These are phyloP conservation scores for Cicer pinnatifidum DNA, from an alignment of 306 rosid genomes.

Conservation along the genomic window DNA sequence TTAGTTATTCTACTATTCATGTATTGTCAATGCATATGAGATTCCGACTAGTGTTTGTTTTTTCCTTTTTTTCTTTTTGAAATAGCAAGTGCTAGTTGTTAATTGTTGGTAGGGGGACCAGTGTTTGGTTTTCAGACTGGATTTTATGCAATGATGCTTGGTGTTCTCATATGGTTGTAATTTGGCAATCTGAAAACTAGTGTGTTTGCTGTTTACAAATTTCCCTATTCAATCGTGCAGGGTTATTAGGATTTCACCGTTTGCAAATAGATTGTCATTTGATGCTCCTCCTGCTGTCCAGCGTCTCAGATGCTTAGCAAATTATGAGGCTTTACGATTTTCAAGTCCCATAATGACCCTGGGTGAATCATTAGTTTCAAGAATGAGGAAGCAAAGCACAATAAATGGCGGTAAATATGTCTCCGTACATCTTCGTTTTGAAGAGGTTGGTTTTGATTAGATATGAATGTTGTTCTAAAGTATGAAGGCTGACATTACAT, in stretches of 20 bases:
- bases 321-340: constrained; percentile 84
- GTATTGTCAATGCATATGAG: constrained; percentile 10
- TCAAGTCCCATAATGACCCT: constrained; percentile 66
- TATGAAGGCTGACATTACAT: constrained; percentile 24
- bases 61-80: too few species aligned
- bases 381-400: constrained; percentile 76
- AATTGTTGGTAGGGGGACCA: background rate
- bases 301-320: constrained; percentile 90
- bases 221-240: constrained; percentile 50
- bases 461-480: constrained; percentile 25
- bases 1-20: constrained; percentile 3
- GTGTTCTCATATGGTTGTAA: constrained; percentile 30
- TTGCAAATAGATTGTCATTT: constrained; percentile 92
- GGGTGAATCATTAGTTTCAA: constrained; percentile 78
- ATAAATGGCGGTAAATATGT: constrained; percentile 88
- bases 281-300: constrained; percentile 97
- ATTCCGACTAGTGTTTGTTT: background rate
- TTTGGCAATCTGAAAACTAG: constrained; percentile 32
- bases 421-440: constrained; percentile 96
- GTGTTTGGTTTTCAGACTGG: background rate
- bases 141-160: constrained; percentile 6
- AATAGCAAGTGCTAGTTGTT: too few species aligned
- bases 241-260: constrained; percentile 95
- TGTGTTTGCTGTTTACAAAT: constrained; percentile 1
- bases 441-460: constrained; percentile 72